Conservation (phyloP, 2,329 filamentous ascomycete species). For the Phyllosticta ampelicida region DNA sequence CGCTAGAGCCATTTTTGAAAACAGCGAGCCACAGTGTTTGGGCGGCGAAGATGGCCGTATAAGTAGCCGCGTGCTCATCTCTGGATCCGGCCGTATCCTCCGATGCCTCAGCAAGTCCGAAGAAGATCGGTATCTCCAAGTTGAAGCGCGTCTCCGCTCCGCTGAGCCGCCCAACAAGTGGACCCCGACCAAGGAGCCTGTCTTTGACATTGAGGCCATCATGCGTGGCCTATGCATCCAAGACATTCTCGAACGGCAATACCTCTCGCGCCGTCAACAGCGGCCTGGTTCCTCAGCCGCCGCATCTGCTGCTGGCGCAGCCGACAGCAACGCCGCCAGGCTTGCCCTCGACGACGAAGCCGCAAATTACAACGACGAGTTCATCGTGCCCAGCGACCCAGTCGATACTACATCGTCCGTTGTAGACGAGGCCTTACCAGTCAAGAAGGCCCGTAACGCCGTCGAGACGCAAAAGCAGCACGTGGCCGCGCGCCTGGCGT, state of each 20-base stretch:
- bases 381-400: slow-evolving; percentile 8
- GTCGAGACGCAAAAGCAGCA: background rate
- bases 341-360: slow-evolving; percentile 7
- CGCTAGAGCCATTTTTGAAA: slow-evolving; percentile 39
- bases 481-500: background rate
- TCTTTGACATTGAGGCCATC: slow-evolving; percentile 7
- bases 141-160: slow-evolving; percentile 44
- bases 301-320: slow-evolving; percentile 23
- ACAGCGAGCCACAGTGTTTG: slow-evolving; percentile 31
- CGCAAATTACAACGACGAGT: slow-evolving; percentile 11
- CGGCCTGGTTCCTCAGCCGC: slow-evolving; percentile 15
- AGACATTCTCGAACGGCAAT: slow-evolving; percentile 1
- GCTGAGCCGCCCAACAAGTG: slow-evolving; percentile 21
- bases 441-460: background rate
- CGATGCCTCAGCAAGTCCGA: slow-evolving; percentile 58
- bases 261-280: slow-evolving; percentile 12
- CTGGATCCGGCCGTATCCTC: slow-evolving; percentile 66
- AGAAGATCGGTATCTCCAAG: slow-evolving; percentile 57
- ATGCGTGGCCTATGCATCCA: slow-evolving; percentile 5
- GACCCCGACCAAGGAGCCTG: slow-evolving; percentile 12
- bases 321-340: slow-evolving; percentile 9
- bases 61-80: slow-evolving; percentile 55
- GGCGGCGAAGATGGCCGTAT: slow-evolving; percentile 32
- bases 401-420: background rate
- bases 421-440: background rate